Base-by-base conservation (phyloP, 1,139 yeast genomes). In the Suhomyces kunorum region DNA sequence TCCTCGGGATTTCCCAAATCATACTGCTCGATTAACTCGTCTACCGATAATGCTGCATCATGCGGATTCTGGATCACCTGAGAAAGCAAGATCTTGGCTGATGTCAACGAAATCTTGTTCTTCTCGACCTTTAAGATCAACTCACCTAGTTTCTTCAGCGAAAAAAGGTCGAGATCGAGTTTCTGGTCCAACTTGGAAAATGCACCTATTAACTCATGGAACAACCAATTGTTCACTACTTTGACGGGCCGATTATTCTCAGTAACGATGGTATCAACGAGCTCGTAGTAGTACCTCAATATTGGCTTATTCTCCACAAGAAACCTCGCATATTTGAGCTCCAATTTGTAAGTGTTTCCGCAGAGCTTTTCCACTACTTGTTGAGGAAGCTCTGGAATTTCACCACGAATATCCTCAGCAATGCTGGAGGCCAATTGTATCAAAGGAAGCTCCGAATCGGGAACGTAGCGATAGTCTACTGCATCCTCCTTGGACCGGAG, bases 391-490 rank as follows among this genome's bases (percentile, higher is more conserved):
- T 63, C 71, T 0, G 94, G 92, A 39, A 89, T 58, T 1, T 62
- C 53, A 0, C 61, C 57, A 0, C 74, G 49, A 2, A 79, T 57
- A 5, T 70, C 70, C 0, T 59, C 47, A 1, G 46, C 49, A 14
- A 72, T 68, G 5, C 45, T 38, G 2, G 66, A 47, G 31, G 77
- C 67, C 8, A 92, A 59, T 36, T 56, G 51, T 4, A 90, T 64
- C 0, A 66, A 63, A 0, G 94, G 89, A 17, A 92, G 65, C 57
- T 94, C 98, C 1, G 95, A 87, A 56, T 92, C 98, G 0, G 98
- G 97, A 74, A 92, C 84, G 58, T 89, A 92, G 54, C 98, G 70
- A 60, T 92, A 92, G 59, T 92, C 98, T 6, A 87, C 76, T 0
- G 88, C 78, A 36, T 80, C 79, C 58, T 90, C 98, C 55, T 94